Evolutionary conservation across 805 yeast species (phyloP), one percentile per base, ranked within the genome.

Genomic region (Komagataella phaffii): DNA sequence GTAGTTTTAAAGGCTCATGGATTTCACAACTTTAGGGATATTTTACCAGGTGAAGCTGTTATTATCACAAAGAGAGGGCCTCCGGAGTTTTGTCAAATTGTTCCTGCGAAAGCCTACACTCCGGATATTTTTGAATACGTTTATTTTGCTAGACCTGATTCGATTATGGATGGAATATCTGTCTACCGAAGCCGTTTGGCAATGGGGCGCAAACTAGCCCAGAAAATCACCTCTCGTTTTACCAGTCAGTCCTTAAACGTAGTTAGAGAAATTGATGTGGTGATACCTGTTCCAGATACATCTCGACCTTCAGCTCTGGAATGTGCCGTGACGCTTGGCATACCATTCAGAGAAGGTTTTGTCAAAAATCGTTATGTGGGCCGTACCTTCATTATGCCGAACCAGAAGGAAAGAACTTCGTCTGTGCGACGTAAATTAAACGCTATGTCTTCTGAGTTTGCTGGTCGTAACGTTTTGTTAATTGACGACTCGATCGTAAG

Each of bases 71-170:
- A 91, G 67, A 72, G 81, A 49, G 72, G 79, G 66, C 66, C 66
- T 50, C 96, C 96, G 7, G 89, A 88, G 65, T 83, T 86, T 66
- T 80, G 79, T 58, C 98, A 93, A 70, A 89, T 91, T 48, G 93
- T 83, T 7, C 84, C 85, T 55, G 77, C 83, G 56, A 74, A 75
- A 63, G 69, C 83, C 2, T 90, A 89, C 68, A 83, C 96, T 14
- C 99, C 99, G 6, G 98, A 95, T 70, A 81, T 93, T 56, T 93
- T 93, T 61, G 99, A 93, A 69, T 93, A 90, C 65, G 99, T 93
- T 48, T 93, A 93, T 70, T 93, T 93, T 73, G 98, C 99, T 17
- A 81, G 99, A 64, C 97, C 98, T 0, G 99, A 93, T 65, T 84
- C 95, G 46, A 96, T 93, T 24, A 69, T 90, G 55, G 99, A 93